Evolutionary conservation across 495 filamentous ascomycete species (phyloP).

Genomic region (Aspergillus leporis): DNA sequence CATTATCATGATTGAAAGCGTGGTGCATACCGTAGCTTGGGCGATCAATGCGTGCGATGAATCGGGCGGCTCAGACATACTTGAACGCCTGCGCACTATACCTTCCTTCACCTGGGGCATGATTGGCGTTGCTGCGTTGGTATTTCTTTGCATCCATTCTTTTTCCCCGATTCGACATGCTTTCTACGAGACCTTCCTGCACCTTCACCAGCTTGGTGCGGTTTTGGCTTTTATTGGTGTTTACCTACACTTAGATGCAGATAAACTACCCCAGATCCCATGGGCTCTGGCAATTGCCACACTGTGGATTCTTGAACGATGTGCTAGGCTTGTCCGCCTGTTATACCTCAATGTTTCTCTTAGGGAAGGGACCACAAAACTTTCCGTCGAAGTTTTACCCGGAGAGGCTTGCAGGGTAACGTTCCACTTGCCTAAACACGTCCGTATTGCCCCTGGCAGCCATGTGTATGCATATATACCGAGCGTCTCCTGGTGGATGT

Average conservation of each 20-base stretch:
- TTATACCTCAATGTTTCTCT: constrained; percentile 60
- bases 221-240: constrained; percentile 64
- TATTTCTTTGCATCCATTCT: constrained; percentile 70
- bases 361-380: constrained; percentile 36
- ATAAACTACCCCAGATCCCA: constrained; percentile 57
- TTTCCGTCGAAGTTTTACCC: constrained; percentile 53
- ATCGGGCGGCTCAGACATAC: constrained; percentile 50
- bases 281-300: constrained; percentile 61
- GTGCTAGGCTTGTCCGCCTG: constrained; percentile 51
- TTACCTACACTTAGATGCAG: constrained; percentile 67
- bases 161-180: constrained; percentile 77
- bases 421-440: constrained; percentile 72
- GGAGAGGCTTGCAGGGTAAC: constrained; percentile 61
- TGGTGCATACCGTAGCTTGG: constrained; percentile 77
- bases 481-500: constrained; percentile 67
- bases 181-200: constrained; percentile 86
- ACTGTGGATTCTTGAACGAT: constrained; percentile 68
- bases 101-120: constrained; percentile 57
- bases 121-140: constrained; percentile 55
- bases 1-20: constrained; percentile 72
- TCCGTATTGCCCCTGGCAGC: constrained; percentile 71
- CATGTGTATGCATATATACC: constrained; percentile 86
- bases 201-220: constrained; percentile 72
- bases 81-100: constrained; percentile 58
- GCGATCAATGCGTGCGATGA: constrained; percentile 50